Evolutionary conservation across 2,329 filamentous ascomycete genomes (phyloP), one percentile per base, ranked within the genome.

Genomic region (Cladosporium sp.): DNA sequence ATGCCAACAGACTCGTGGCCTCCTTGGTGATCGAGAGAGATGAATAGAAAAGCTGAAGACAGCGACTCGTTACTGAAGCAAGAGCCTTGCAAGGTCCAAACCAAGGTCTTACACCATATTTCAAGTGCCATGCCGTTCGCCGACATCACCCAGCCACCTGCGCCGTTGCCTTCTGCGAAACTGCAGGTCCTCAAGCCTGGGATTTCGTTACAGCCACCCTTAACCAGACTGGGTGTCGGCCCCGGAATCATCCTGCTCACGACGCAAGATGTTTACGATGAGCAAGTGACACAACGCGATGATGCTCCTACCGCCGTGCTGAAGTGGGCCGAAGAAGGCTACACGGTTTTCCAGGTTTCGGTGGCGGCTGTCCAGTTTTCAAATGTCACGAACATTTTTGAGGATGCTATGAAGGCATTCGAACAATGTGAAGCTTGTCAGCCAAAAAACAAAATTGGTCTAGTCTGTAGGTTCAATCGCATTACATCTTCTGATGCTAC

Each of bases 321-420:
- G 54, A 88, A 88, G 66, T 88, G 85, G 85, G 84, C 83, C 0
- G 84, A 88, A 61, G 85, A 88, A 63, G 82, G 84, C 0, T 87
- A 80, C 56, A 71, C 78, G 0, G 82, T 87, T 3, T 80, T 72
- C 0, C 76, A 85, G 62, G 62, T 86, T 0, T 61, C 45, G 68
- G 2, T 59, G 70, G 1, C 57, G 56, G n/a, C 55, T 58, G 22
- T 40, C 36, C 37, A n/a, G 40, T 34, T 4, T 20, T 32, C 19
- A 52, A 22, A 48, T 13, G 18, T 48, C 17, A 17, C 15, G 18
- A 20, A 18, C 7, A 15, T 48, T 3, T 47, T 6, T 47, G 51
- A 7, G 42, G 44, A 52, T n/a, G 54, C 59, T 38, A 15, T 64
- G 2, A 27, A 51, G 4, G 62, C 64, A 15, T 45, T 68, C 9